These are phyloP conservation scores for Hexamita inflata DNA, from an alignment of 208 protist species.

Conservation along the genomic window DNA sequence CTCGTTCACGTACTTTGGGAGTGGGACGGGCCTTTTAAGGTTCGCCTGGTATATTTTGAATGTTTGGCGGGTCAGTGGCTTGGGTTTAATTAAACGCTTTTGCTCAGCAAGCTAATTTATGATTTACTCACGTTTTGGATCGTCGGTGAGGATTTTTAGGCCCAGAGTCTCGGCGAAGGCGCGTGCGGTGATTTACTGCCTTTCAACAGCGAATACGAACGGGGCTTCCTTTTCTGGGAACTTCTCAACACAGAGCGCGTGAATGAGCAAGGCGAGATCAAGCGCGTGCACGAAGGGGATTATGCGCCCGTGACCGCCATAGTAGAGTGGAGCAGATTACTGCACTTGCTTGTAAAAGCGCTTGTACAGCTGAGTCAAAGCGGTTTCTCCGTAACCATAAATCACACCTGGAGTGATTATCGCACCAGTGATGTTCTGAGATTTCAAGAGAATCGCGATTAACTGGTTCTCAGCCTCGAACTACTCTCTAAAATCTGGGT, in stretches of 20 bases:
- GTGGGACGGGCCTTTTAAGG: neutral
- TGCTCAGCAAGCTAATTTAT: neutral
- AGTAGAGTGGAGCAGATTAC: neutral
- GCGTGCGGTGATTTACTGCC: neutral
- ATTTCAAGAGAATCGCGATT: neutral
- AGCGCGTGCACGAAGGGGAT: constrained; percentile 4
- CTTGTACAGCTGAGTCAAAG: neutral
- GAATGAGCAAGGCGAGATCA: constrained; percentile 10
- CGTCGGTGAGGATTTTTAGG: neutral
- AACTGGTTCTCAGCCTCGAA: constrained; percentile 1
- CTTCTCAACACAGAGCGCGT: neutral
- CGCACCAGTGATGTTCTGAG: constrained; percentile 3
- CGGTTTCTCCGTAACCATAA: constrained; percentile 23
- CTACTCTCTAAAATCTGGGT: neutral
- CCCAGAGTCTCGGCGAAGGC: neutral
- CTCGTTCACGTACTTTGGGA: constrained; percentile 6
- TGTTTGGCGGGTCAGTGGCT: constrained; percentile 7
- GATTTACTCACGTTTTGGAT: constrained; percentile 9
- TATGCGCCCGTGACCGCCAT: neutral
- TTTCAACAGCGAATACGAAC: constrained; percentile 23
- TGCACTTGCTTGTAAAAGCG: neutral
- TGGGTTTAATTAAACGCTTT: neutral
- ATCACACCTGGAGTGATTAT: constrained; percentile 13
- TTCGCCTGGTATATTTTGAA: neutral
- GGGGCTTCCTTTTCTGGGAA: constrained; percentile 1